Conservation (phyloP, 169 alveolate species). For the Plasmodium berghei region DNA sequence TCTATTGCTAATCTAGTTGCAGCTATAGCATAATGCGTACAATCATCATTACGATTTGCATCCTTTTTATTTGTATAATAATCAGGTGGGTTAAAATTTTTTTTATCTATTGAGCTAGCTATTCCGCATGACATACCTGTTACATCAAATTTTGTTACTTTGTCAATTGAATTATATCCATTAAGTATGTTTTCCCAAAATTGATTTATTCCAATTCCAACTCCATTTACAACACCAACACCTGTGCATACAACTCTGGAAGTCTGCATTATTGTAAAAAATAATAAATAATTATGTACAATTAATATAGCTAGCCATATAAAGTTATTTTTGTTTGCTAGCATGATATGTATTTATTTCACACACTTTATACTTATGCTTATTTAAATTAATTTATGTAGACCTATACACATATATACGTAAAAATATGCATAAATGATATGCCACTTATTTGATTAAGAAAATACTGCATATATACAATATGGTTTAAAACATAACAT, state of each 20-base stretch:
- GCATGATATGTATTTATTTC: not conserved
- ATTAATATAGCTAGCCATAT: not conserved
- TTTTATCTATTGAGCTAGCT: slow-evolving; percentile 78
- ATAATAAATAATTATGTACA: not conserved
- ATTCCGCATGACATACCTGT: slow-evolving; percentile 83
- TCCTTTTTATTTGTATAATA: slow-evolving; percentile 80
- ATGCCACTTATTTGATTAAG: no score
- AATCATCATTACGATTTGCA: slow-evolving; percentile 82
- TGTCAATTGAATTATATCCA: slow-evolving; percentile 80
- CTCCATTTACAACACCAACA: slow-evolving; percentile 82
- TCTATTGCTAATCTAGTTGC: slow-evolving; percentile 82
- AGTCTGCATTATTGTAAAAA: slow-evolving; percentile 22
- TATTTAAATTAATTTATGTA: not conserved
- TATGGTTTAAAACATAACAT: no score
- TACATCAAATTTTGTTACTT: slow-evolving; percentile 79
- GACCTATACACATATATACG: not conserved
- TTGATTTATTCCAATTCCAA: slow-evolving; percentile 79
- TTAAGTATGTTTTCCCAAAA: slow-evolving; percentile 79
- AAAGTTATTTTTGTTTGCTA: not conserved
- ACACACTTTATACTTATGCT: not conserved
- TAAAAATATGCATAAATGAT: not conserved
- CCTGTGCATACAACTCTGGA: slow-evolving; percentile 84
- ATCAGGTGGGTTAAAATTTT: slow-evolving; percentile 75
- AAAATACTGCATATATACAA: no score
- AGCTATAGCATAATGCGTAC: slow-evolving; percentile 84